Evolutionary conservation across 1,284 basidiomycete species (phyloP).

Genomic region (Rhizopogon hawkerae): DNA sequence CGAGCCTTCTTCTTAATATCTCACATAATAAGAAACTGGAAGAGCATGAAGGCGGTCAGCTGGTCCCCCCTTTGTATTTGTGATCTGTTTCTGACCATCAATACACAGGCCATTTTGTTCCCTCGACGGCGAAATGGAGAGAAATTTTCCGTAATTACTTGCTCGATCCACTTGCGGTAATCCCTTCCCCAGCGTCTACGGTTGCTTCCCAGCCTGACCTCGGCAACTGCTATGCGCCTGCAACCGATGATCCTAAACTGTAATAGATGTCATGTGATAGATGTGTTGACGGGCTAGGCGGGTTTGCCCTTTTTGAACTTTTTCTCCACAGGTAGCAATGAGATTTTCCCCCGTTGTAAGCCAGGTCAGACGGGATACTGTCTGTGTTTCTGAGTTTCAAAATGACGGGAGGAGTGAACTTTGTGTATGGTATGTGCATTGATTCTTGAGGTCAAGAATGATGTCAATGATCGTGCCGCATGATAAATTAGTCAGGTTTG

Average conservation of each 20-base stretch:
- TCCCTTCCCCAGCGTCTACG: constrained; percentile 15
- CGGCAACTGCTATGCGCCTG: background rate
- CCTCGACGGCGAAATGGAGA: constrained; percentile 66
- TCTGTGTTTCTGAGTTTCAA: no score
- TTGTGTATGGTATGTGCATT: no score
- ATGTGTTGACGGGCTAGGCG: no score
- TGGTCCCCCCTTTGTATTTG: background rate
- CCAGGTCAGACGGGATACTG: no score
- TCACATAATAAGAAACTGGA: constrained; percentile 57
- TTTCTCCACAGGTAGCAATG: no score
- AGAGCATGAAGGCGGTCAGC: constrained; percentile 66
- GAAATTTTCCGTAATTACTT: constrained; percentile 56
- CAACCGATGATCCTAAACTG: no score
- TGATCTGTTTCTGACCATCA: background rate
- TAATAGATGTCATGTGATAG: background rate
- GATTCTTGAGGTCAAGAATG: no score
- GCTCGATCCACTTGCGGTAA: constrained; percentile 25
- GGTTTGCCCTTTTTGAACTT: no score
- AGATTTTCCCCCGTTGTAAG: no score
- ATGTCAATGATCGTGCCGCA: no score
- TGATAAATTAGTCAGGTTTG: no score
- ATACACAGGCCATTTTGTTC: constrained; percentile 66
- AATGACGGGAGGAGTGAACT: no score
- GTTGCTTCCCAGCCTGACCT: constrained; percentile 14
- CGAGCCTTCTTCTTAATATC: constrained; percentile 50